Base-by-base conservation (phyloP, 371 early-diverging fungal species). In the Mucor circinelloides region DNA sequence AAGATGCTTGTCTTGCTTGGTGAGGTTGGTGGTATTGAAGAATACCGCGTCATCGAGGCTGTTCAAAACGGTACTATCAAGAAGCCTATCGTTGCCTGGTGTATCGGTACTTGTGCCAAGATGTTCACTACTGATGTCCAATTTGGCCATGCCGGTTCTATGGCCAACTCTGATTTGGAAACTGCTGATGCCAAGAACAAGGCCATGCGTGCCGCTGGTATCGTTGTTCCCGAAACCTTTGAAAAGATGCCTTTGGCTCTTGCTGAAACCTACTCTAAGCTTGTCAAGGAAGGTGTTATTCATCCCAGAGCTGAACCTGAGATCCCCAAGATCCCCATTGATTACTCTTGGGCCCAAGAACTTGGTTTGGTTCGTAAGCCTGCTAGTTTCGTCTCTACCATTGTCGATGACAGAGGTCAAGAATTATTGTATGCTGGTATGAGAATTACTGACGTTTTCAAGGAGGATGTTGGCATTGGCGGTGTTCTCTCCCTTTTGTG, bases 341-440 rank as follows among this genome's bases (percentile, higher is more conserved):
- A 98, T 83, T 98, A 98, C 82, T 90, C 96, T 9, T 98, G 99
- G 99, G 99, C 99, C 48, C 95, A 95, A 77, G 97, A 97, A 85
- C 87, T 98, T 55, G 99, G 99, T n/a, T 85, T 98, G 67, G 94
- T 98, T 61, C 95, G 99, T 77, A 98, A 98, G 86, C 99, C 99
- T 30, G 97, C 99, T 15, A 92, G 93, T 71, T 98, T 98, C 72
- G 97, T 97, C 58, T 96, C 97, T 63, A 98, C 99, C 60, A 98
- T 98, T 77, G 95, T 93, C 69, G 99, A 98, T 84, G 99, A 98
- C 82, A 95, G 99, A 86, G 99, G 99, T 61, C 96, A 98, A 82
- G 99, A 98, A 83, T 84, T 98, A 63, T 82, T 97, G 76, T 98
- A 98, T 82, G 97, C 99, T 38, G 99, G 99, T 71, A 97, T 98